Conservation (phyloP, 202 grass and related monocot species). For the Saccharum hybrid region DNA sequence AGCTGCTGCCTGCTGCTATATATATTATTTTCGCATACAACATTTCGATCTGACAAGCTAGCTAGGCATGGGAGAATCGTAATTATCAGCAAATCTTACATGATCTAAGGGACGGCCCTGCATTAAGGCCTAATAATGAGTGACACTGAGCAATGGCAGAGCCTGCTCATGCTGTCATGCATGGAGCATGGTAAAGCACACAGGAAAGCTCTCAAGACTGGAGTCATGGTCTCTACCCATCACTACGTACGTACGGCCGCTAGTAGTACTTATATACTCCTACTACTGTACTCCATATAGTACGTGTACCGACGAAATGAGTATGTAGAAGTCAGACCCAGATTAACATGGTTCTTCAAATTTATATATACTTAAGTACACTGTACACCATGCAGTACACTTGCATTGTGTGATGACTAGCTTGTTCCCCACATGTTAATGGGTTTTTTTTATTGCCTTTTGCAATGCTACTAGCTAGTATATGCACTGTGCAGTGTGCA, state of each 20-base stretch:
- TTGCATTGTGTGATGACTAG: not conserved
- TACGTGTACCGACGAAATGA: slow-evolving; percentile 16
- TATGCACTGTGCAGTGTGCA: slow-evolving; percentile 7
- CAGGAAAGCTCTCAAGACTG: not conserved
- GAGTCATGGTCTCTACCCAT: not conserved
- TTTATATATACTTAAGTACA: not conserved
- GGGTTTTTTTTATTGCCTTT: not conserved
- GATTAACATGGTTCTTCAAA: slow-evolving; percentile 18
- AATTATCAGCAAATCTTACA: slow-evolving; percentile 19
- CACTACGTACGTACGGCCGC: not conserved
- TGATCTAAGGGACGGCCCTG: too few relatives aligned
- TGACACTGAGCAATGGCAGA: slow-evolving; percentile 36
- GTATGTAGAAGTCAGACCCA: not conserved
- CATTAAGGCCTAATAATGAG: slow-evolving; percentile 31
- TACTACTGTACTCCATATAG: not conserved
- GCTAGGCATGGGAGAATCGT: not conserved
- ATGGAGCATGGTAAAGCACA: not conserved
- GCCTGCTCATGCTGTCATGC: slow-evolving; percentile 9
- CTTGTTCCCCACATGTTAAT: not conserved
- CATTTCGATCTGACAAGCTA: slow-evolving; percentile 20
- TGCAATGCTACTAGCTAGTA: slow-evolving; percentile 27
- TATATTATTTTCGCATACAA: not conserved
- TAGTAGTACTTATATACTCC: not conserved
- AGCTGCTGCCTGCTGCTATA: not conserved
- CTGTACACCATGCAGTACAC: not conserved